These are phyloP conservation scores for Sugiyamaella smithiae DNA, from an alignment of 805 yeast species.

Conservation along the genomic window DNA sequence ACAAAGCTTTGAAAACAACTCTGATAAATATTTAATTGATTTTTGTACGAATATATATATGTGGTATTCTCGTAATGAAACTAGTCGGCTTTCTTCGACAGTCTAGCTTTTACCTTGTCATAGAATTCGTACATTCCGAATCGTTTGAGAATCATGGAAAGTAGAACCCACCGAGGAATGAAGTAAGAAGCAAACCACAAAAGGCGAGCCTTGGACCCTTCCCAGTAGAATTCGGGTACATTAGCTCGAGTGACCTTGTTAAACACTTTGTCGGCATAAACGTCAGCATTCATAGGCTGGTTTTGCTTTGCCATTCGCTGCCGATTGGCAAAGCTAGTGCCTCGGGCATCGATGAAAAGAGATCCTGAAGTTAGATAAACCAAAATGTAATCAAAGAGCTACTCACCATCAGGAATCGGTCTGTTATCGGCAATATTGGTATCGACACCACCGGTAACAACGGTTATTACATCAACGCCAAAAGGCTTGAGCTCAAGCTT, in stretches of 20 bases:
- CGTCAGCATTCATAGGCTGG: conserved; percentile 58
- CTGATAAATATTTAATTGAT: no score
- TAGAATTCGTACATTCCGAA: conserved; percentile 8
- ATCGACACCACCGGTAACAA: conserved; percentile 72
- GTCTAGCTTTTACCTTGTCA: conserved; percentile 6
- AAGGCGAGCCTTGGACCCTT: conserved; percentile 9
- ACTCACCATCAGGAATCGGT: conserved; percentile 46
- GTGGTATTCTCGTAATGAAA: neutral
- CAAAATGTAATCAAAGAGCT: no score
- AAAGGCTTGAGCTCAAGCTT: conserved; percentile 69
- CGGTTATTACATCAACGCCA: conserved; percentile 65
- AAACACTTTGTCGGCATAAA: conserved; percentile 56
- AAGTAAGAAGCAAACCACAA: conserved; percentile 11
- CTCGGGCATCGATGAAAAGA: conserved; percentile 45
- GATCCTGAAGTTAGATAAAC: conserved; percentile 37
- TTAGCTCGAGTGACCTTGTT: conserved; percentile 34
- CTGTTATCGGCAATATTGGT: conserved; percentile 69
- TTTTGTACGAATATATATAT: neutral
- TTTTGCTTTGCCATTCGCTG: conserved; percentile 57
- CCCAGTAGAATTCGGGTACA: conserved; percentile 15
- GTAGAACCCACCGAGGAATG: conserved; percentile 12
- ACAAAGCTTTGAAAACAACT: neutral
- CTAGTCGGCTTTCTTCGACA: neutral
- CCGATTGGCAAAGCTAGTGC: conserved; percentile 49
- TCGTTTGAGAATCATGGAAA: neutral